Evolutionary conservation across 768 basidiomycete species (phyloP).

Genomic region (Mycena albidolilacea): DNA sequence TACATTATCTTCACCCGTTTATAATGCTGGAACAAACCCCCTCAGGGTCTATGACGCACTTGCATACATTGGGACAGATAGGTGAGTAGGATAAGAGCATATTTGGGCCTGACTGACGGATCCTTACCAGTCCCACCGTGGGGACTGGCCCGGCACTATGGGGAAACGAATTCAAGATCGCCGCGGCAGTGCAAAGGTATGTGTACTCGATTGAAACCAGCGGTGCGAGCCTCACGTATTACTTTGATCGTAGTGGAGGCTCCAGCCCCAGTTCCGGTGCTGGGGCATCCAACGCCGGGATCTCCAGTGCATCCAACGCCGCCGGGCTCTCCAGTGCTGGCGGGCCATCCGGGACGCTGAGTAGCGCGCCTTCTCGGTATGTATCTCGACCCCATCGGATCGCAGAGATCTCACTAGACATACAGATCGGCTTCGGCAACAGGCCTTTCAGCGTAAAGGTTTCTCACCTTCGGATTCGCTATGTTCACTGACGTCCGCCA

Average conservation of each 20-base stretch:
- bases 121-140: slow-evolving; percentile 23
- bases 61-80: slow-evolving; percentile 15
- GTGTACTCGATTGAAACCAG: not conserved
- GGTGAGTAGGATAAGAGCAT: not conserved
- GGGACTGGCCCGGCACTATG: slow-evolving; percentile 9
- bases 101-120: not conserved
- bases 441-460: no score
- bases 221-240: not conserved
- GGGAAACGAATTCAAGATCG: slow-evolving; percentile 9
- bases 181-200: slow-evolving; percentile 21
- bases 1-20: not conserved
- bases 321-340: no score
- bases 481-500: no score
- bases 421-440: no score
- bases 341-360: no score
- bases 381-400: no score
- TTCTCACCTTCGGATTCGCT: no score
- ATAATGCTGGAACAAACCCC: not conserved
- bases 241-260: not conserved
- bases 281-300: no score
- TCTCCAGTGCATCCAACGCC: no score
- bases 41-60: not conserved
- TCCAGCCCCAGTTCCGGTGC: not conserved
- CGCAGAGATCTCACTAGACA: no score
- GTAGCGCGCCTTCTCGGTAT: no score